phyloP scores from a whole-genome alignment of 2,329 filamentous ascomycete species.

The Setomelanomma holmii region DNA sequence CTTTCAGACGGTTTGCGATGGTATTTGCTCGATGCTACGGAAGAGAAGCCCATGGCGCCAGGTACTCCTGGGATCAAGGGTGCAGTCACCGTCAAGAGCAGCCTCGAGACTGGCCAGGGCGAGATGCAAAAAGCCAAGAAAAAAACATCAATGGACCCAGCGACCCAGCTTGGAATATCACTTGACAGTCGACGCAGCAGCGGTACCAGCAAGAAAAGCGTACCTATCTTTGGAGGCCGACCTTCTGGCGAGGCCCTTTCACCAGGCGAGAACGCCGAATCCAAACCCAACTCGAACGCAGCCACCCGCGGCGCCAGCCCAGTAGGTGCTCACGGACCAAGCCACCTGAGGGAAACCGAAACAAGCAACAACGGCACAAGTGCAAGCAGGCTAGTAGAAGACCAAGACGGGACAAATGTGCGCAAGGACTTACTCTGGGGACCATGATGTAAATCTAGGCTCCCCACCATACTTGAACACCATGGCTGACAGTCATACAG shows the following conservation, averaged over 20 bases:
- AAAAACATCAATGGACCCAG: conserved; percentile 54
- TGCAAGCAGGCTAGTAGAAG: conserved; percentile 31
- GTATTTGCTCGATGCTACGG: conserved; percentile 92
- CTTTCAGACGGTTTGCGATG: conserved; percentile 92
- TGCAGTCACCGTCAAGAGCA: conserved; percentile 89
- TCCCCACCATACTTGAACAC: conserved; percentile 16
- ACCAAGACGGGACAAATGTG: conserved; percentile 49
- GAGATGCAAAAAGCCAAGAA: conserved; percentile 59
- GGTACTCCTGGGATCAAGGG: conserved; percentile 84
- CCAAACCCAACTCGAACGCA: conserved; percentile 34
- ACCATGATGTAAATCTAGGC: conserved; percentile 48
- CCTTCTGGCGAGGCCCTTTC: conserved; percentile 37
- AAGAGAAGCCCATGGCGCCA: conserved; percentile 88
- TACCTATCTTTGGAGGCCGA: conserved; percentile 49
- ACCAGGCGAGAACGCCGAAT: conserved; percentile 29
- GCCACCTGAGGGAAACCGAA: conserved; percentile 42
- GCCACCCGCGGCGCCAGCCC: conserved; percentile 44
- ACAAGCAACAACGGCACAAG: conserved; percentile 26
- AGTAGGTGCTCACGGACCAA: conserved; percentile 39
- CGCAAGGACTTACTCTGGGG: conserved; percentile 54
- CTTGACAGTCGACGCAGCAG: conserved; percentile 91
- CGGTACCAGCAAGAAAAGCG: conserved; percentile 79
- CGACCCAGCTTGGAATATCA: conserved; percentile 73
- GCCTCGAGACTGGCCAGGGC: conserved; percentile 84
- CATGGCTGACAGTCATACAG: conserved; percentile 17